Conservation (phyloP, 139 green algal genomes). For the Protoeuglena noctilucae region DNA sequence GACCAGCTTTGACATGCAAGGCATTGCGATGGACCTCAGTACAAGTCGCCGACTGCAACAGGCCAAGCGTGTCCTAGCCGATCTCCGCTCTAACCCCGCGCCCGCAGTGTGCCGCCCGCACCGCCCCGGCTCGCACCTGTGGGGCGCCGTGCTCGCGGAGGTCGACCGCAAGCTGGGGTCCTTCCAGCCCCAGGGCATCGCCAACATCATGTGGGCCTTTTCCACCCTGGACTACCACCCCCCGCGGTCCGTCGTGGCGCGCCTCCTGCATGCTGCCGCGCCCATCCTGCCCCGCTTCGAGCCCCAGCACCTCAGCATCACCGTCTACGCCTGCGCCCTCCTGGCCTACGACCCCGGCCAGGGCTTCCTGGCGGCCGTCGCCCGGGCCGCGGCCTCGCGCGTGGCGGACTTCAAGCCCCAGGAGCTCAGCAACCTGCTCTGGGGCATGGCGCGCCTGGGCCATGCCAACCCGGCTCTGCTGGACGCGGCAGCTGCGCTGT, state of each 20-base stretch:
- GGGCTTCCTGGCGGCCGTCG: background rate
- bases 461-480: background rate
- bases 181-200: background rate
- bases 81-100: background rate
- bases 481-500: background rate
- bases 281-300: background rate
- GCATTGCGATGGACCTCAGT: background rate
- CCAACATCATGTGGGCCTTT: background rate
- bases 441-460: background rate
- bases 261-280: too few relatives aligned
- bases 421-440: background rate
- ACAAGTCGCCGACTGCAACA: too few relatives aligned
- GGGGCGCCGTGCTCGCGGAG: background rate
- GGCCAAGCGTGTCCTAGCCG: too few relatives aligned
- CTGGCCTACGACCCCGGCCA: background rate
- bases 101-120: background rate
- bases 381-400: too few relatives aligned
- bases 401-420: slow-evolving; percentile 1
- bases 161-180: too few relatives aligned
- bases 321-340: background rate
- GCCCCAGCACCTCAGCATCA: background rate
- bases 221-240: background rate
- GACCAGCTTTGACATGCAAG: too few relatives aligned
- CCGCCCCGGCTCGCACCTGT: background rate
- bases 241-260: background rate